phyloP scores from a whole-genome alignment of 2,329 filamentous ascomycete species.

The Botryosphaeria dothidea region DNA sequence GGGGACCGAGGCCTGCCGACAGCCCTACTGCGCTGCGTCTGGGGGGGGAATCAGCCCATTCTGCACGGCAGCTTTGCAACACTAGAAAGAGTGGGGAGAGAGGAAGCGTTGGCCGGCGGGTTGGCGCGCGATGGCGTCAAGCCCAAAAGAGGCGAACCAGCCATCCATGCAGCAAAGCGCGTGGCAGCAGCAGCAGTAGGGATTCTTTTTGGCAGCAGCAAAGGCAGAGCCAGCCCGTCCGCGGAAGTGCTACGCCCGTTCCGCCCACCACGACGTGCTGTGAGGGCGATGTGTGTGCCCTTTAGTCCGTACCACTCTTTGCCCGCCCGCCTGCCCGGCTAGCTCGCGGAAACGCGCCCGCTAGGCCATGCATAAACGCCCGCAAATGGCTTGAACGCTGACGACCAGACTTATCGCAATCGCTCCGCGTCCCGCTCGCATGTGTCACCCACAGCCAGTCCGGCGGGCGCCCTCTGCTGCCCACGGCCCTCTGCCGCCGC shows the following conservation, averaged over 20 bases:
- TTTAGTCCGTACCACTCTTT: neutral
- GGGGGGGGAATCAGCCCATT: neutral
- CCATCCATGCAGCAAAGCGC: neutral
- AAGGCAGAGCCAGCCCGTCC: neutral
- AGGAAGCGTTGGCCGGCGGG: no score
- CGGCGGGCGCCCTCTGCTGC: no score
- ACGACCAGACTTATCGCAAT: neutral
- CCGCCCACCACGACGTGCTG: conserved; percentile 5
- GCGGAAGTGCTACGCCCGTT: conserved; percentile 6
- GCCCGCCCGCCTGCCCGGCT: neutral
- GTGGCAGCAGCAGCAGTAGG: conserved; percentile 5
- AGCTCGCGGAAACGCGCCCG: neutral
- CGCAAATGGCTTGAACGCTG: neutral
- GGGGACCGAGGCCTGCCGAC: neutral
- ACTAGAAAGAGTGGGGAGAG: neutral
- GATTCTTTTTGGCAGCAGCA: neutral
- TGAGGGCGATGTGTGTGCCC: no score
- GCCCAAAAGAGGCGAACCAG: neutral
- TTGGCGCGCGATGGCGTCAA: conserved; percentile 8
- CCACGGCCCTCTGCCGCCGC: no score
- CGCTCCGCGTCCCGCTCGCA: neutral
- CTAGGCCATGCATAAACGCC: neutral
- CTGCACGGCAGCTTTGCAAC: neutral
- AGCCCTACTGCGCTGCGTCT: neutral
- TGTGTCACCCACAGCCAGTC: conserved; percentile 1